Base-by-base conservation (phyloP, 352 stramenopile species). In the Globisporangium splendens region DNA sequence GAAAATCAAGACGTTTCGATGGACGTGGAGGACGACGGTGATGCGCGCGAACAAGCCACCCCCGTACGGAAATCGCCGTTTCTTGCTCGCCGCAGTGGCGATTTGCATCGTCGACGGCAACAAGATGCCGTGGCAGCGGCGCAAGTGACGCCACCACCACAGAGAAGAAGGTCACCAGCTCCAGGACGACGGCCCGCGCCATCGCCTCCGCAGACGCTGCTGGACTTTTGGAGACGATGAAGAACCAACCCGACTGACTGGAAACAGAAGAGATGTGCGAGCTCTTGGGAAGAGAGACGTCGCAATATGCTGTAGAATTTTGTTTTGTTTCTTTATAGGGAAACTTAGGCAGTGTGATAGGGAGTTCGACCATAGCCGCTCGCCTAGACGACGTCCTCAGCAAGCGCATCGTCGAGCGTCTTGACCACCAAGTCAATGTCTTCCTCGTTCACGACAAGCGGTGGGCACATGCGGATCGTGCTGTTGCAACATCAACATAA, bases 401-500 rank as follows among this genome's bases (percentile, higher is more conserved):
- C 65, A 48, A 86, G 80, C 3, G 75, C 79, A 46, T 88, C 68
- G 38, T 92, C 79, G 41, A 96, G 69, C 28, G 84, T 74, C 38
- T 83, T 59, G 50, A 96, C 55, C 59, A 91, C 70, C 28, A 77
- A 61, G 57, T 89, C 70, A 44, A 95, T 88, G 57, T 96, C 86
- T 55, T 92, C 72, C 63, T 94, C 77, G 31, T 72, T 85, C 48
- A 96, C 82, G 22, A 93, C 69, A 6, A 96, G 80, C 14, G 87
- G 87, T 17, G 87, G 87, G 55, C 82, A 95, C 61, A 96, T 68
- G 50, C 87, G 86, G 20, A 96, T 70, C 28, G 86, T 85, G 56
- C 79, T 93, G 47, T 10, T 65, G 35, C 51, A 11, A 56, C 1
- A 55, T 3, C n/a, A 4, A 56, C 35, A 56, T 55, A 42, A 59